These are phyloP conservation scores for Arxiozyma telluris DNA, from an alignment of 1,139 yeast species.

Conservation along the genomic window DNA sequence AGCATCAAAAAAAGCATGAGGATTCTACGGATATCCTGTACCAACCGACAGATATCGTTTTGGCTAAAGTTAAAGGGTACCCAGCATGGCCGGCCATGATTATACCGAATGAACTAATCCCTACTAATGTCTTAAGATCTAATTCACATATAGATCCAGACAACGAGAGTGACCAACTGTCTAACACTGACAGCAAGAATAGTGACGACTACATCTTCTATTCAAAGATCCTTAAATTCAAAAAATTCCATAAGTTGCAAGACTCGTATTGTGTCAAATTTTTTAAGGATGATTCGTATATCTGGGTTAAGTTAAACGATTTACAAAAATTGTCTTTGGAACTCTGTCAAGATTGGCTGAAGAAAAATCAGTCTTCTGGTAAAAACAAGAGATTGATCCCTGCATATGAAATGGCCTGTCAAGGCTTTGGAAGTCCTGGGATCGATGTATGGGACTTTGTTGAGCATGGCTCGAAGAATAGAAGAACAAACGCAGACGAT, in stretches of 20 bases:
- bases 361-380: slow-evolving; percentile 9
- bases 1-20: neutral
- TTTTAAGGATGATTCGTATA: slow-evolving; percentile 28
- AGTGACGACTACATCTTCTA: slow-evolving; percentile 21
- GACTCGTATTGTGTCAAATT: slow-evolving; percentile 28
- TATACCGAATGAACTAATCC: slow-evolving; percentile 48
- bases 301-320: slow-evolving; percentile 26
- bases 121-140: slow-evolving; percentile 41
- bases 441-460: slow-evolving; percentile 30
- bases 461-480: slow-evolving; percentile 27
- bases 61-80: slow-evolving; percentile 69
- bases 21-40: slow-evolving; percentile 7
- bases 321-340: slow-evolving; percentile 15
- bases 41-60: slow-evolving; percentile 39
- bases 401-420: slow-evolving; percentile 28
- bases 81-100: slow-evolving; percentile 82
- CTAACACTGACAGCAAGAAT: slow-evolving; percentile 18
- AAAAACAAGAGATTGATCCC: slow-evolving; percentile 26
- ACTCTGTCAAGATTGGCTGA: slow-evolving; percentile 23
- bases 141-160: slow-evolving; percentile 32
- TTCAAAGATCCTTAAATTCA: slow-evolving; percentile 21
- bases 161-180: slow-evolving; percentile 17
- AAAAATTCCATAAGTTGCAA: slow-evolving; percentile 15
- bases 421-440: slow-evolving; percentile 10
- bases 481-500: slow-evolving; percentile 18